Evolutionary conservation across 2,329 filamentous ascomycete species (phyloP), one percentile per base, ranked within the genome.

Genomic region (Colletotrichum sp.): DNA sequence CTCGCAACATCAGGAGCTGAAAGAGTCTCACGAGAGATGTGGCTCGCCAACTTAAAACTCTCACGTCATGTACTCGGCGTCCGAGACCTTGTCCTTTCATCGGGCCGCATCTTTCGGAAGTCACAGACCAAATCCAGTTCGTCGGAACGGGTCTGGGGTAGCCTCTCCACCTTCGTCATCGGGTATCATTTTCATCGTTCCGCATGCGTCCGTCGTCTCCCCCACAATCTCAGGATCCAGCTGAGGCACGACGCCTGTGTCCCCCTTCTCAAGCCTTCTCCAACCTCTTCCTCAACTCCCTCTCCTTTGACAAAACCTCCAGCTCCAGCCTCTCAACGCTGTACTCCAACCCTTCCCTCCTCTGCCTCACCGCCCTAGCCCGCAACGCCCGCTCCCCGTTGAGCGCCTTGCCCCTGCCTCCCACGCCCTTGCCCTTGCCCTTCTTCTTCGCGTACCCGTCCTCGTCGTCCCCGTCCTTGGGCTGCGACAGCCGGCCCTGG

Each of bases 281-380:
- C 60, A 92, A 78, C 77, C 88, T 83, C 83, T 89, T 87, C 79
- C 89, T 83, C 80, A 92, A 79, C 84, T 93, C 91, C 77, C 90
- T 86, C 85, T 92, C 91, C 84, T 91, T 92, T 81, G 98, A 96
- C 80, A 92, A 89, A n/a, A 95, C 94, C 86, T 98, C 95, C 80
- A 98, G 83, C 87, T 97, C 95, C 78, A 98, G 85, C 77, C 96
- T 90, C 82, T 97, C 95, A 21, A 98, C 95, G 32, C 95, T 94
- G 87, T 98, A 98, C 83, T 95, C 93, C 80, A 98, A 86, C 66
- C 95, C 92, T 84, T 98, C 95, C 85, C 95, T 96, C 85, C 95
- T 94, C 87, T 96, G 95, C 74, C 92, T 88, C 72, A 97, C 85
- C 78, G 94, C 93, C 80, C 88, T 86, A 3, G 89, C 90, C 24